Evolutionary conservation across 768 basidiomycete species (phyloP), one percentile per base, ranked within the genome.

Genomic region (Lentinula boryana): DNA sequence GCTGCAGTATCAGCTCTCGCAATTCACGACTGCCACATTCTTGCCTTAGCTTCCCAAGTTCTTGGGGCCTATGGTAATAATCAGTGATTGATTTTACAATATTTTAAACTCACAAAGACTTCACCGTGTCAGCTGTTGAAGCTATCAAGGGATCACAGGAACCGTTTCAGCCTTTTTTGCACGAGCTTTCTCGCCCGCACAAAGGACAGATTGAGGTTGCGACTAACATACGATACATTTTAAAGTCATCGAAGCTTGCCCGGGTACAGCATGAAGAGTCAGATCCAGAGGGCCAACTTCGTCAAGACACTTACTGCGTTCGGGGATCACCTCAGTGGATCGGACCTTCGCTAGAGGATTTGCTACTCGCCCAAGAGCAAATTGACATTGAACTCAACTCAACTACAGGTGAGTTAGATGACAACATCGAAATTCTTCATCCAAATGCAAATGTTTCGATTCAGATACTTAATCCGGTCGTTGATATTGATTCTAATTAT

Each of bases 401-500:
- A 21, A 91, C 87, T 89, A 71, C 63, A 84, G 77, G 6, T 58
- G 38, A 38, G 16, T 52, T 27, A 32, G 61, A 12, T 31, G 5
- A n/a, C 65, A 5, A 56, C 59, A 48, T 52, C 50, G 49, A 7
- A 18, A 38, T 58, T 23, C n/a, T 58, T 43, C 70, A 71, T 40
- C 18, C 21, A 31, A 69, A 76, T 63, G 73, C 21, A 31, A 69
- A 76, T 63, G 73, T 70, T 31, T 74, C 75, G 4, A 69, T 69
- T 40, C 31, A 73, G 84, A 6, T 80, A n/a, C n/a, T n/a, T n/a
- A 84, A 68, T 83, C 84, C 55, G 84, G 82, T 10, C 84, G 85
- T 91, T 31, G 85, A 86, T 70, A 86, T 86, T 76, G 84, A 86
- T 65, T 83, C 84, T 31, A 83, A 82, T 3, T 69, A 76, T 38